Evolutionary conservation across 2,329 filamentous ascomycete species (phyloP).

Genomic region (Colletotrichum sp.): DNA sequence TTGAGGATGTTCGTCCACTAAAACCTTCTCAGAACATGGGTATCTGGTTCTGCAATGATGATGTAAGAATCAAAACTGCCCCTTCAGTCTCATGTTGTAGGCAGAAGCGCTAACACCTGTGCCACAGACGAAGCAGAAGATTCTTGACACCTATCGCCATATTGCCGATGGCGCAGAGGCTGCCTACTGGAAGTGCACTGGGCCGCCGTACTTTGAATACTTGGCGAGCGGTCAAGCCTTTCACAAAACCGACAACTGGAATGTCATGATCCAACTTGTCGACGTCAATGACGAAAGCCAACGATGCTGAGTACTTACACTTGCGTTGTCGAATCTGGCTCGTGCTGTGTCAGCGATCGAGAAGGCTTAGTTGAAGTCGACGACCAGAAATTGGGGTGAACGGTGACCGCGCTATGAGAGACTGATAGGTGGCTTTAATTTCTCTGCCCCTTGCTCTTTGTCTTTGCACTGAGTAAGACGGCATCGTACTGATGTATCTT

Average conservation of each 20-base stretch:
- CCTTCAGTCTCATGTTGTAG: not conserved
- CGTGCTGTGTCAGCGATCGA: not conserved
- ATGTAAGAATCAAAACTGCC: not conserved
- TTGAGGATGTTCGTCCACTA: not conserved
- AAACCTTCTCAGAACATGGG: not conserved
- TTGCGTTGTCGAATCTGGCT: not conserved
- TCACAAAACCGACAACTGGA: not conserved
- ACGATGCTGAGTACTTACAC: not conserved
- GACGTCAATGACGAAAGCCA: not conserved
- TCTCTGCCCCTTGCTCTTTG: not conserved
- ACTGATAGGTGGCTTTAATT: not conserved
- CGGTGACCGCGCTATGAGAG: rapidly evolving
- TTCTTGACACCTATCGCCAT: not conserved
- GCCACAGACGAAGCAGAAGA: not conserved
- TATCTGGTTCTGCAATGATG: not conserved
- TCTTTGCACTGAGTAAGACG: not conserved
- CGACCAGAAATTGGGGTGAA: not conserved
- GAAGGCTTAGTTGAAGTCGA: not conserved
- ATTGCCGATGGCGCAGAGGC: not conserved
- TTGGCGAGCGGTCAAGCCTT: not conserved
- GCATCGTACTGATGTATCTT: not conserved
- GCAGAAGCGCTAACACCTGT: not conserved
- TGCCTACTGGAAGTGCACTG: not conserved
- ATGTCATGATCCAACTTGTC: not conserved
- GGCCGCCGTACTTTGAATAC: not conserved